These are phyloP conservation scores for Dorcoceras hygrometricum DNA, from an alignment of 257 asterid genomes.

Conservation along the genomic window DNA sequence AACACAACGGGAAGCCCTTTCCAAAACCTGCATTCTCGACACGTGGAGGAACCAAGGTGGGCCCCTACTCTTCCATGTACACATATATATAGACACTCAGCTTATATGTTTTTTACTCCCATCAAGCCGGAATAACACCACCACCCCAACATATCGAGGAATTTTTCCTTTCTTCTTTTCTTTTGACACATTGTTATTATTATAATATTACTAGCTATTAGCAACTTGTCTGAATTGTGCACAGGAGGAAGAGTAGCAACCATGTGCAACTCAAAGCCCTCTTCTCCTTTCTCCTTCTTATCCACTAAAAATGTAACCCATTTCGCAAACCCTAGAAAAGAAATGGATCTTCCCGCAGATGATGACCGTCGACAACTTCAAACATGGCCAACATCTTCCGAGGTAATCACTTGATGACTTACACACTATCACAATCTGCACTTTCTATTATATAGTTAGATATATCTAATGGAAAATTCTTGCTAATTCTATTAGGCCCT, in stretches of 20 bases:
- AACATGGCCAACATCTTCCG: slow-evolving; percentile 69
- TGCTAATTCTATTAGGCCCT: slow-evolving; percentile 42
- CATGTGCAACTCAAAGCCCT: slow-evolving; percentile 77
- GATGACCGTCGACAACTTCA: slow-evolving; percentile 45
- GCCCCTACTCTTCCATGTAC: slow-evolving; percentile 37
- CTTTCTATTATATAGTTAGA: too few species aligned
- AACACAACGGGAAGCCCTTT: too few species aligned
- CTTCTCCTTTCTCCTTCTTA: slow-evolving; percentile 62
- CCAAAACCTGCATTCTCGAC: slow-evolving; percentile 28
- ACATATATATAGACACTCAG: slow-evolving; percentile 36
- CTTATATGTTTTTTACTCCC: slow-evolving; percentile 38
- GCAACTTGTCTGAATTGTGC: slow-evolving; percentile 3
- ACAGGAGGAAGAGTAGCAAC: background rate
- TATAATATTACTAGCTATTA: too few species aligned
- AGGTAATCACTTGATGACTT: slow-evolving; percentile 38
- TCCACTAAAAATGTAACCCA: slow-evolving; percentile 41
- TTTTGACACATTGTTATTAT: too few species aligned
- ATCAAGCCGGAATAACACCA: slow-evolving; percentile 43
- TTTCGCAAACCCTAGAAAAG: slow-evolving; percentile 44
- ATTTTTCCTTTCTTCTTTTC: slow-evolving; percentile 12
- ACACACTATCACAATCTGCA: too few species aligned
- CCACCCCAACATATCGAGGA: slow-evolving; percentile 26
- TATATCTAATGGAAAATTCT: too few species aligned
- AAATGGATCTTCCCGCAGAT: slow-evolving; percentile 35
- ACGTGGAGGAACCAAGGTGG: slow-evolving; percentile 31